Percentiles rank a stretch among this genome's conserved stretches.
Conservation (phyloP, 495 filamentous ascomycete species). For the Penicillium waksmanii region DNA sequence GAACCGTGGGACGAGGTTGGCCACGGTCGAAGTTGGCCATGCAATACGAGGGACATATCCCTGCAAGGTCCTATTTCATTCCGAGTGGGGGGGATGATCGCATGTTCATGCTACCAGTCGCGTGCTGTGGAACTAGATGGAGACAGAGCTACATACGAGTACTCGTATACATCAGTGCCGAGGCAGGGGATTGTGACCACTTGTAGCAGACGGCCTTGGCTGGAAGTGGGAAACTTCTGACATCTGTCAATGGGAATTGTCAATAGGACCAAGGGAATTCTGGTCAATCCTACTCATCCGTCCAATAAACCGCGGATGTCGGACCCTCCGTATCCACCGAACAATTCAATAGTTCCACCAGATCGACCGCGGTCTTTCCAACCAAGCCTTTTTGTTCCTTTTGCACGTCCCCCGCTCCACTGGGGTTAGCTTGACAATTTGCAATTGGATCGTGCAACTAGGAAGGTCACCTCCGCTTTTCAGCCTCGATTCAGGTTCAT, state of each 20-base stretch:
- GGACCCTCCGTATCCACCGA: slow-evolving; percentile 8
- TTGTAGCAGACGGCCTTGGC: neutral
- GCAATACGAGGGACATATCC: slow-evolving; percentile 1
- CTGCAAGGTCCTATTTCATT: neutral
- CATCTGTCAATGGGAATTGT: slow-evolving; percentile 15
- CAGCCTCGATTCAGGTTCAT: slow-evolving; percentile 9
- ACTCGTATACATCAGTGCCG: neutral
- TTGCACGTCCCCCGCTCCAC: slow-evolving; percentile 18
- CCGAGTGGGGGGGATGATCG: neutral
- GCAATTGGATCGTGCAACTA: slow-evolving; percentile 10
- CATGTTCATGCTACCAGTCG: slow-evolving; percentile 2
- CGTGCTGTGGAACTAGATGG: neutral
- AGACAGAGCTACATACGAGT: neutral
- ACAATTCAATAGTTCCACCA: slow-evolving; percentile 19
- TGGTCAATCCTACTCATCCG: neutral
- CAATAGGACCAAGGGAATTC: slow-evolving; percentile 10
- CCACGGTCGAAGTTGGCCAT: neutral
- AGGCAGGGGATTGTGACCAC: slow-evolving; percentile 1
- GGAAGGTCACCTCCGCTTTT: slow-evolving; percentile 13
- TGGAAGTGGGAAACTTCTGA: slow-evolving; percentile 3
- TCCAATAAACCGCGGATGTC: slow-evolving; percentile 11
- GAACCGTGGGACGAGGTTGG: slow-evolving; percentile 12
- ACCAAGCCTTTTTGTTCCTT: slow-evolving; percentile 21
- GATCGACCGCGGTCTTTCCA: slow-evolving; percentile 20
- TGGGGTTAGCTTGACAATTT: slow-evolving; percentile 1